Evolutionary conservation across 345 rosid species (phyloP).

Genomic region (Camelina neglecta): DNA sequence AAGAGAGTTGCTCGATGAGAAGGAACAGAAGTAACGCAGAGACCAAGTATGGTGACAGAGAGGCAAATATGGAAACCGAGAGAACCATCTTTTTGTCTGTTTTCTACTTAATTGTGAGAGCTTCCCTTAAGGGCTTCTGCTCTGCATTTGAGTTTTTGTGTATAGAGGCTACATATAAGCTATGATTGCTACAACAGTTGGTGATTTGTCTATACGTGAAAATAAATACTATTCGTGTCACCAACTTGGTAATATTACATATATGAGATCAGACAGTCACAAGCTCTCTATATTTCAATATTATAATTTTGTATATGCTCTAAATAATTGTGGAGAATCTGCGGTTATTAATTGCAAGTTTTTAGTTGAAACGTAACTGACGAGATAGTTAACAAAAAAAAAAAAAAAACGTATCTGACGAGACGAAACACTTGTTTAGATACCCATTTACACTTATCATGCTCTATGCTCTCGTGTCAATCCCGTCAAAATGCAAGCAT

Average conservation of each 20-base stretch:
- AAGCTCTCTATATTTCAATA: no score
- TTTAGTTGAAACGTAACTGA: no score
- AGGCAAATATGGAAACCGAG: conserved; percentile 1
- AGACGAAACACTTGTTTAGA: no score
- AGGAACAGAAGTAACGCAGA: conserved; percentile 45
- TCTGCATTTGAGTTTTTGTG: conserved; percentile 4
- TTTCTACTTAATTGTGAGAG: not conserved
- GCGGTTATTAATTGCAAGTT: no score
- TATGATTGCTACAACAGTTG: not conserved
- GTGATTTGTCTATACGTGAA: not conserved
- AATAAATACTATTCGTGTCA: not conserved
- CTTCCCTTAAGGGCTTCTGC: not conserved
- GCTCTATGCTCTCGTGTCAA: no score
- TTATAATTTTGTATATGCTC: no score
- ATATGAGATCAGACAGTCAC: no score
- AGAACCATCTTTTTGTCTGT: not conserved
- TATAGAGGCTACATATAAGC: not conserved
- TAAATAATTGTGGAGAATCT: no score
- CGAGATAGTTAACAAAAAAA: no score
- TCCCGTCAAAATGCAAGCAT: no score
- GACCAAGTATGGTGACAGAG: conserved; percentile 39
- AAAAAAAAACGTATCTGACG: no score
- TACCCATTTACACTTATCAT: no score
- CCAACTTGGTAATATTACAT: not conserved
- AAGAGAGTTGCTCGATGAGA: conserved; percentile 61